Evolutionary conservation across 164 flowering plant species (phyloP).

Genomic region (Chimonanthus salicifolius): DNA sequence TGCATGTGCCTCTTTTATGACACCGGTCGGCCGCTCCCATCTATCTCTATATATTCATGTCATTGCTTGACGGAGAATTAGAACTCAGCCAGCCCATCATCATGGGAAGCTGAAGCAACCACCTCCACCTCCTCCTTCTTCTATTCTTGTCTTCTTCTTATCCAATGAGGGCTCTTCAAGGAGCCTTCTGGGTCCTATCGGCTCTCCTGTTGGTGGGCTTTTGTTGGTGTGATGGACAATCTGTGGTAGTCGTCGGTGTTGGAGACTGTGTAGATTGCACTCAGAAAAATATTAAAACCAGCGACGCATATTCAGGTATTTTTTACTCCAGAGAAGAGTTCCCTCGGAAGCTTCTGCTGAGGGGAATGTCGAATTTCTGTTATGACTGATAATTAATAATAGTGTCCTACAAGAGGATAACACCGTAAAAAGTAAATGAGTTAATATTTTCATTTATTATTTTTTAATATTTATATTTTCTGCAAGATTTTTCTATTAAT

Average conservation of each 20-base stretch:
- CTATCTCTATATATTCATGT: background rate
- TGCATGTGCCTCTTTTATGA: slow-evolving; percentile 11
- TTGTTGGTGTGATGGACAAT: slow-evolving; percentile 24
- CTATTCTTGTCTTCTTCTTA: background rate
- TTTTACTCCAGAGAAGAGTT: too few relatives aligned
- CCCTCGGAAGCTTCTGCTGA: too few relatives aligned
- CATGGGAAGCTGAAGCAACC: background rate
- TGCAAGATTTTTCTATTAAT: too few relatives aligned
- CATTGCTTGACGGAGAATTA: background rate
- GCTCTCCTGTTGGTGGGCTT: slow-evolving; percentile 28
- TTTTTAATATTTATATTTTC: too few relatives aligned
- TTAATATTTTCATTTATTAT: too few relatives aligned
- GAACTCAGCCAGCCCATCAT: background rate
- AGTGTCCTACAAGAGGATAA: too few relatives aligned
- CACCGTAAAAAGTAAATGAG: too few relatives aligned
- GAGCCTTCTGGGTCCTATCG: slow-evolving; percentile 31
- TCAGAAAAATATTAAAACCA: slow-evolving; percentile 35
- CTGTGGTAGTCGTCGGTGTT: slow-evolving; percentile 58
- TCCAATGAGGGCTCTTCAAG: background rate
- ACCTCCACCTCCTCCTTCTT: background rate
- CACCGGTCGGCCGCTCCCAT: slow-evolving; percentile 1
- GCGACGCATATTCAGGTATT: slow-evolving; percentile 65
- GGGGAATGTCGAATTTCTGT: too few relatives aligned
- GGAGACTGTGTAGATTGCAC: slow-evolving; percentile 71
- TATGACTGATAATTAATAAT: too few relatives aligned